Evolutionary conservation across 305 asterid species (phyloP).

Genomic region (Plantago coronopus): DNA sequence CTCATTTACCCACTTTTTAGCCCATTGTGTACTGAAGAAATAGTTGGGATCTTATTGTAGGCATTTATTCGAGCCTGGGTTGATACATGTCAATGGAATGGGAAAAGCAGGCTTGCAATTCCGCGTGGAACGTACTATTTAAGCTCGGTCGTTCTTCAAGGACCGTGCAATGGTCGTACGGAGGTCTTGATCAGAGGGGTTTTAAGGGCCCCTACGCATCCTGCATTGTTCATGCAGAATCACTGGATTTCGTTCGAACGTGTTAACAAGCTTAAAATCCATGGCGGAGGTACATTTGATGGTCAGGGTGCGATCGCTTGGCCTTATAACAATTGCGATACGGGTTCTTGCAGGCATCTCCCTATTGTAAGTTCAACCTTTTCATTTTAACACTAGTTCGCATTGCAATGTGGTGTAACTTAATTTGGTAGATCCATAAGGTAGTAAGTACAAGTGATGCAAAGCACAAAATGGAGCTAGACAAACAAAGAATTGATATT

Average conservation of each 20-base stretch:
- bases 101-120: conserved; percentile 25
- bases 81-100: conserved; percentile 29
- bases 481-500: too few species aligned
- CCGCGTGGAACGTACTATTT: conserved; percentile 35
- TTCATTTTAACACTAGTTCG: too few species aligned
- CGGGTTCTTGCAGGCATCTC: conserved; percentile 22
- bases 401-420: not conserved
- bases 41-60: conserved; percentile 12
- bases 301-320: conserved; percentile 41
- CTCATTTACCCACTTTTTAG: not conserved
- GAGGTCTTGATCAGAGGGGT: conserved; percentile 32
- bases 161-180: conserved; percentile 36
- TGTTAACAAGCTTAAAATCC: conserved; percentile 25
- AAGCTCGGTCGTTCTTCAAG: conserved; percentile 21
- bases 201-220: conserved; percentile 27
- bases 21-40: not conserved
- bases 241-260: conserved; percentile 34
- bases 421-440: not conserved
- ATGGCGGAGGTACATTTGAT: conserved; percentile 37
- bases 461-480: too few species aligned
- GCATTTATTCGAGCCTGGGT: conserved; percentile 34
- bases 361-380: conserved; percentile 25
- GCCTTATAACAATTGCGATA: conserved; percentile 22
- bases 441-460: not conserved
- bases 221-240: conserved; percentile 9